Base-by-base conservation (phyloP, 306 rosid genomes). In the Crotalaria pallida region DNA sequence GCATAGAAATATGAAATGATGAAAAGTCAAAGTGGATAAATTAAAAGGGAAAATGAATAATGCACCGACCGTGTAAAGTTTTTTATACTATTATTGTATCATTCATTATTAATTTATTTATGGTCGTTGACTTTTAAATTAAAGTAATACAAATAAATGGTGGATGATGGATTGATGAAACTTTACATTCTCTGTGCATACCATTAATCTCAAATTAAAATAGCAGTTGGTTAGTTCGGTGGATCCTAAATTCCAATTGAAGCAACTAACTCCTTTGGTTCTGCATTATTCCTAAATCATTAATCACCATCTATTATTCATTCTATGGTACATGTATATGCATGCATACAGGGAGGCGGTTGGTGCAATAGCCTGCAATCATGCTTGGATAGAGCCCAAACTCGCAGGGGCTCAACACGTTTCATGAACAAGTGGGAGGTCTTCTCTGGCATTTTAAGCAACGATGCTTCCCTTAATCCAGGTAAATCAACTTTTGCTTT, bases 311-410 rank as follows among this genome's bases (percentile, higher is more conserved):
- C 5, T 4, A 6, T 27, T 4, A 6, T 27, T 27, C 31, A 31
- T 31, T n/a, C n/a, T 57, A 29, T 67, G 52, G 60, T 36, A 24
- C 31, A n/a, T n/a, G n/a, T n/a, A n/a, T n/a, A n/a, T n/a, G n/a
- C n/a, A n/a, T n/a, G n/a, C n/a, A 7, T 74, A 10, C 74, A 92
- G 98, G 98, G 98, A 18, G 98, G 98, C 48, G 98, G 97, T 64
- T 94, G 98, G 98, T 94, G 97, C 85, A 90, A 94, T 65, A 90
- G 87, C 72, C 43, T 90, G 45, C 2, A 47, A 47, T 82, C 98
- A 58, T 94, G 98, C 82, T 79, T 80, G 51, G 96, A 81, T n/a
- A 87, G 98, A 76, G 97, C 98, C 22, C 23, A 52, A 2, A 71
- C 86, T 8, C 84, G 88, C 17, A 81, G 97, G 80, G 98, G 98